These are phyloP conservation scores for Microsporum ferrugineum DNA, from an alignment of 2,329 filamentous ascomycete species.

Conservation along the genomic window DNA sequence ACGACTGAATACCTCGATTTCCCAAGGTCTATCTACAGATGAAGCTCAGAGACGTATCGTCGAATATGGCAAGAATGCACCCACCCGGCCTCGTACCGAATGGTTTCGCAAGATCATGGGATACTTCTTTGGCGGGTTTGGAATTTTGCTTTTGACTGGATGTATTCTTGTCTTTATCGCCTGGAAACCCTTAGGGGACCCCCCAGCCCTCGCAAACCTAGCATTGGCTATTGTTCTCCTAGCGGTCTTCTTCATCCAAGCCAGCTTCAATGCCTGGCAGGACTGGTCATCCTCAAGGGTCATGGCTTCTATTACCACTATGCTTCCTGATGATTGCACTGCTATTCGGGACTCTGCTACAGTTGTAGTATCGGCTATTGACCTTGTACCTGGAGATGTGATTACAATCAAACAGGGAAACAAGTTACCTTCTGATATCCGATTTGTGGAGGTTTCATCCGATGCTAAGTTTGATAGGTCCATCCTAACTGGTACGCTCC, in stretches of 20 bases:
- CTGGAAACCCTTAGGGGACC: constrained; percentile 63
- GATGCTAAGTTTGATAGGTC: constrained; percentile 63
- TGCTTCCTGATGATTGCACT: constrained; percentile 64
- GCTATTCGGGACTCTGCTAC: constrained; percentile 50
- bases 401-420: constrained; percentile 58
- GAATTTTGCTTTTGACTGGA: constrained; percentile 56
- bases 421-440: constrained; percentile 62
- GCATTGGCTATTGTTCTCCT: constrained; percentile 63
- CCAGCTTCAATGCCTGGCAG: constrained; percentile 57
- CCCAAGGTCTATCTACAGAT: constrained; percentile 49
- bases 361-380: constrained; percentile 40
- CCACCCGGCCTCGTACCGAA: constrained; percentile 53
- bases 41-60: constrained; percentile 45
- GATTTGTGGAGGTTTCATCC: constrained; percentile 55
- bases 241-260: constrained; percentile 58
- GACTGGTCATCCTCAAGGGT: constrained; percentile 67
- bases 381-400: constrained; percentile 62
- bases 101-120: constrained; percentile 47
- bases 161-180: constrained; percentile 63
- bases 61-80: constrained; percentile 56
- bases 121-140: constrained; percentile 71
- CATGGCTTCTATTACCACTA: constrained; percentile 67
- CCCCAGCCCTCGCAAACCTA: constrained; percentile 58
- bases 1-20: constrained; percentile 46
- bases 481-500: constrained; percentile 51